A percentile compares a stretch with the other conserved stretches of the same genome.
Conservation (phyloP, 768 basidiomycete genomes). For the Hericium rajendrae region DNA sequence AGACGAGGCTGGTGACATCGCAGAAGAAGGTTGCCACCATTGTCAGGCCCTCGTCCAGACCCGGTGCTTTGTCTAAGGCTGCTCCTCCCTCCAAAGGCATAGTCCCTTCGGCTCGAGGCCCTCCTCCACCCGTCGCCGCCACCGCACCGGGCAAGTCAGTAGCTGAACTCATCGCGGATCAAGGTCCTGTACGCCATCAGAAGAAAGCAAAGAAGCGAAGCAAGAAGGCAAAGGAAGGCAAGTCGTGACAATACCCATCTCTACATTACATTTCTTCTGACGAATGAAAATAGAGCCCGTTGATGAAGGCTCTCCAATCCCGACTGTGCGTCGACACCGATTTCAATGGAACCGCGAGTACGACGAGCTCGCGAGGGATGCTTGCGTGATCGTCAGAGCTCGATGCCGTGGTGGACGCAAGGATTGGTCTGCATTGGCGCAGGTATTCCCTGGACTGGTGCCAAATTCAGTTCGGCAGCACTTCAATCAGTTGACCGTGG, state of each 20-base stretch:
- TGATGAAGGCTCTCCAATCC: conserved; percentile 12
- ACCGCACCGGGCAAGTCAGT: conserved; percentile 44
- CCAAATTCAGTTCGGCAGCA: conserved; percentile 65
- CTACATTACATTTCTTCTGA: neutral
- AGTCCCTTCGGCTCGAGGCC: neutral
- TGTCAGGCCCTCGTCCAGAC: too few species aligned
- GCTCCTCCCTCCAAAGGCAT: too few species aligned
- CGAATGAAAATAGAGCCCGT: neutral
- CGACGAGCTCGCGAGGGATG: conserved; percentile 84
- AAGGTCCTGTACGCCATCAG: conserved; percentile 36
- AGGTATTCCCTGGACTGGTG: conserved; percentile 73
- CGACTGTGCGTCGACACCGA: conserved; percentile 41
- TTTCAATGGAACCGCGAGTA: conserved; percentile 83
- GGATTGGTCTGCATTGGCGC: conserved; percentile 65
- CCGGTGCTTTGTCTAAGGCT: too few species aligned
- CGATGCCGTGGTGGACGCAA: conserved; percentile 59
- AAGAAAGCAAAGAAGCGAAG: conserved; percentile 16
- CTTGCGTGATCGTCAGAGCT: conserved; percentile 70
- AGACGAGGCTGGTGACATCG: conserved; percentile 31
- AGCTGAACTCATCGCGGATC: conserved; percentile 39
- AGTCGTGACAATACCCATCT: neutral
- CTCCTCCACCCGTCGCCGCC: conserved; percentile 30
- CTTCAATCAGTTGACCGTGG: conserved; percentile 49
- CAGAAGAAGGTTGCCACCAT: too few species aligned
- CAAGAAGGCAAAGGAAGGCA: conserved; percentile 19